A percentile compares a stretch with the other conserved stretches of the same genome.
These are phyloP conservation scores for Fonsecaea pugnacius DNA, from an alignment of 2,329 filamentous ascomycete genomes.

Conservation along the genomic window DNA sequence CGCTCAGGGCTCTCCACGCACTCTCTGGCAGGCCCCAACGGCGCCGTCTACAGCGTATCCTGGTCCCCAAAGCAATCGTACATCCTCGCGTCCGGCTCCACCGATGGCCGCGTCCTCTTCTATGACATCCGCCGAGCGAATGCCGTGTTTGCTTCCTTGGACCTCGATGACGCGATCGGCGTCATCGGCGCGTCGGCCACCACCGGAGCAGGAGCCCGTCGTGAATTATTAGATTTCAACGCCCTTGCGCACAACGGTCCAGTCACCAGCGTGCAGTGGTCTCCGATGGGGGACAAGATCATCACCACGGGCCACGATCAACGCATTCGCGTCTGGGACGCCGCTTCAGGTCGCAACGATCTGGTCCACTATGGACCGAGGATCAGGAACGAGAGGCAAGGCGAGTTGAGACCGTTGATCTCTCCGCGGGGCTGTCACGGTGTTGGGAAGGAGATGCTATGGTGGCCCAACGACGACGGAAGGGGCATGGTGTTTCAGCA, in stretches of 20 bases:
- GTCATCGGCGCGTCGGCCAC: slow-evolving; percentile 50
- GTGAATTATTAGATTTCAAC: slow-evolving; percentile 48
- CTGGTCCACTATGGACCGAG: slow-evolving; percentile 84
- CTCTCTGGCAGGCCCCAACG: slow-evolving; percentile 69
- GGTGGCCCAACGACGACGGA: slow-evolving; percentile 78
- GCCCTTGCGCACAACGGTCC: slow-evolving; percentile 74
- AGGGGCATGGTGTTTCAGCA: slow-evolving; percentile 74
- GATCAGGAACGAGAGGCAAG: slow-evolving; percentile 69
- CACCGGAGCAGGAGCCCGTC: slow-evolving; percentile 26
- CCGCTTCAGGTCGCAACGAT: slow-evolving; percentile 78
- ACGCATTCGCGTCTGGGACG: slow-evolving; percentile 84
- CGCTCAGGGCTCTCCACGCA: slow-evolving; percentile 78
- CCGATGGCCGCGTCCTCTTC: slow-evolving; percentile 79
- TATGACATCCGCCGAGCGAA: slow-evolving; percentile 86
- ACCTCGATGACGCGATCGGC: slow-evolving; percentile 81
- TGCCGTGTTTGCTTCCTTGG: slow-evolving; percentile 74
- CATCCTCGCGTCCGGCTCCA: slow-evolving; percentile 79
- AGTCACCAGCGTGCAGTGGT: slow-evolving; percentile 86
- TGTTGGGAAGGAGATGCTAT: slow-evolving; percentile 67
- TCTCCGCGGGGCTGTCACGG: slow-evolving; percentile 62
- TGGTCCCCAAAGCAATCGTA: slow-evolving; percentile 79
- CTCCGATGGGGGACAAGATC: slow-evolving; percentile 74
- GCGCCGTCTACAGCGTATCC: slow-evolving; percentile 68
- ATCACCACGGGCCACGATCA: slow-evolving; percentile 83
- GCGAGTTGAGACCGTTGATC: slow-evolving; percentile 64